Evolutionary conservation across 345 rosid species (phyloP).

Genomic region (Syzygium aromaticum): DNA sequence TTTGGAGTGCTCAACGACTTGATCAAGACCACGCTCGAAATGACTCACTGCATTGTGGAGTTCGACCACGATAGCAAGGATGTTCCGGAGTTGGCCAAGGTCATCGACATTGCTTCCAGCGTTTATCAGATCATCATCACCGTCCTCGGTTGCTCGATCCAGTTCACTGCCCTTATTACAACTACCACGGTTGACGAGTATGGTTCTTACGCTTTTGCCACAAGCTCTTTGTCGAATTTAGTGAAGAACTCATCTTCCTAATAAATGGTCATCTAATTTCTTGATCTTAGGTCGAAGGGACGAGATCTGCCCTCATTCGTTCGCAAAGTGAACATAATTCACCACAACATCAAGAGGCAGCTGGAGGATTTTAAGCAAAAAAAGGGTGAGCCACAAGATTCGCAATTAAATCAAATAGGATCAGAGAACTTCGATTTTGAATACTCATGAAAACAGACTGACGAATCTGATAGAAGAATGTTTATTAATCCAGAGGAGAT

Average conservation of each 20-base stretch:
- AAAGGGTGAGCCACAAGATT: not conserved
- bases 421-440: not conserved
- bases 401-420: not conserved
- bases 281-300: not conserved
- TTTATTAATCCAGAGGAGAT: slow-evolving; percentile 26
- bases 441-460: not conserved
- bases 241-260: not conserved
- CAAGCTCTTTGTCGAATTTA: not conserved
- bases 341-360: not conserved
- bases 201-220: not conserved
- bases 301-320: not conserved
- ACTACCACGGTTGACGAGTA: not conserved
- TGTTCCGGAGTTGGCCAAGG: not conserved
- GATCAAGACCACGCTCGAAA: not conserved
- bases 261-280: not conserved
- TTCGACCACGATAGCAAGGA: not conserved
- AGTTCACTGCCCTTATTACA: not conserved
- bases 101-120: not conserved
- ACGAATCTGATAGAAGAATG: not conserved
- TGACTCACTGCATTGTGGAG: not conserved
- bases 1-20: not conserved
- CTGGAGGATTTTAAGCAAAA: not conserved
- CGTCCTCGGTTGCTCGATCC: not conserved
- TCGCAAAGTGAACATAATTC: not conserved
- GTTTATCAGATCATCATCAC: not conserved